phyloP scores from a whole-genome alignment of 1,284 basidiomycete species.

The Puccinia triticina region DNA sequence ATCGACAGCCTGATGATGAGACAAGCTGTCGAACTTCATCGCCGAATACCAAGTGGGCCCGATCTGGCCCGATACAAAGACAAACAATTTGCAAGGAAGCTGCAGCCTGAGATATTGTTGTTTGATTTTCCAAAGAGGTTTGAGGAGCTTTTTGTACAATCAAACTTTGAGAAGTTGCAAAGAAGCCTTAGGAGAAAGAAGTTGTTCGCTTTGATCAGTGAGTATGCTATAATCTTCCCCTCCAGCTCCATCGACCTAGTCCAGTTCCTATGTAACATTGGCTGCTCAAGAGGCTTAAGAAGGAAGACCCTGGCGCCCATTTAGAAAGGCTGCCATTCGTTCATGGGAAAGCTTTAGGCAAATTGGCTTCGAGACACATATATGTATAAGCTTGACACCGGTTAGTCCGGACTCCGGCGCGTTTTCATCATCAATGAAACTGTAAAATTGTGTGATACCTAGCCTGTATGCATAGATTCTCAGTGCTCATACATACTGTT shows the following conservation, averaged over 20 bases:
- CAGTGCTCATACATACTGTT: neutral
- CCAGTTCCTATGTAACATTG: neutral
- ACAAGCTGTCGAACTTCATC: conserved; percentile 18
- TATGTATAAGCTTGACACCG: conserved; percentile 9
- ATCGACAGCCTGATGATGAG: conserved; percentile 34
- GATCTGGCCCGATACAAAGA: neutral
- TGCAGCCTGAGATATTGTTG: conserved; percentile 38
- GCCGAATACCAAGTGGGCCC: conserved; percentile 18
- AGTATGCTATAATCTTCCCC: neutral
- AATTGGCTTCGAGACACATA: neutral
- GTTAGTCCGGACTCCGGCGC: neutral
- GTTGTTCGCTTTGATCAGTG: conserved; percentile 1
- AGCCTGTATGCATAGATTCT: conserved; percentile 10
- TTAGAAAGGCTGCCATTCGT: neutral
- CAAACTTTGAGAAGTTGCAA: conserved; percentile 28
- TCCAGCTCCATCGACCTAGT: no score
- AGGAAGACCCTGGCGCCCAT: neutral
- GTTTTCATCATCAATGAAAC: conserved; percentile 31
- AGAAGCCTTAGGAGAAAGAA: conserved; percentile 24
- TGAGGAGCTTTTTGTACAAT: conserved; percentile 14
- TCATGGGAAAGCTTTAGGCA: neutral
- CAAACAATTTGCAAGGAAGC: conserved; percentile 14
- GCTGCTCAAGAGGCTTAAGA: neutral
- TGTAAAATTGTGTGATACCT: conserved; percentile 5
- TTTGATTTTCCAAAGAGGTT: conserved; percentile 16